Conservation (phyloP, 805 yeast species). For the Isabelozyma gotoi region DNA sequence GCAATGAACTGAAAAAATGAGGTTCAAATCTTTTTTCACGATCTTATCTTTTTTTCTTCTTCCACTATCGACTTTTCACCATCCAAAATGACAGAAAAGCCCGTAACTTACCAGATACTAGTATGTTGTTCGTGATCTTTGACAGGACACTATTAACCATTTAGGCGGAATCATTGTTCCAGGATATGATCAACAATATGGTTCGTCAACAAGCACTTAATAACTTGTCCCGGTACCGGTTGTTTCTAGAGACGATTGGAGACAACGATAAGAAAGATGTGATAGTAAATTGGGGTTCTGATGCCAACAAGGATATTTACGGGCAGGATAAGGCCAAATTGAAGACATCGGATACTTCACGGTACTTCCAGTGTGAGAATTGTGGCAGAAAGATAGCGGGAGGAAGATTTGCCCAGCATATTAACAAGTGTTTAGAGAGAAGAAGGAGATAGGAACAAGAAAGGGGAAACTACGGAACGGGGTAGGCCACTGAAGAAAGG, state of each 20-base stretch:
- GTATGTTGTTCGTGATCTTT: conserved; percentile 11
- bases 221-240: conserved; percentile 20
- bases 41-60: background rate
- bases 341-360: conserved; percentile 43
- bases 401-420: conserved; percentile 87
- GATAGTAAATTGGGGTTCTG: conserved; percentile 10
- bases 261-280: conserved; percentile 12
- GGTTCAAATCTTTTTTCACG: background rate
- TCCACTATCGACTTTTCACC: conserved; percentile 1
- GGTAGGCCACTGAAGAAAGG: too few species aligned
- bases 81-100: conserved; percentile 14
- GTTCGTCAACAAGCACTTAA: conserved; percentile 30
- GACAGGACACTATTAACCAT: conserved; percentile 7
- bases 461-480: background rate
- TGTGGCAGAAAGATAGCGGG: conserved; percentile 90
- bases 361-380: conserved; percentile 74
- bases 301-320: conserved; percentile 41
- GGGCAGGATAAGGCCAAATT: conserved; percentile 50
- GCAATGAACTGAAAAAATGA: background rate
- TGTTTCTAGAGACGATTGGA: conserved; percentile 16
- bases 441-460: conserved; percentile 35
- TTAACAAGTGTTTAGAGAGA: conserved; percentile 86
- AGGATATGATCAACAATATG: conserved; percentile 32
- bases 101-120: conserved; percentile 18
- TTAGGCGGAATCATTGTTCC: conserved; percentile 38